Evolutionary conservation across 768 basidiomycete genomes (phyloP).

Genomic region (Cystofilobasidium macerans): DNA sequence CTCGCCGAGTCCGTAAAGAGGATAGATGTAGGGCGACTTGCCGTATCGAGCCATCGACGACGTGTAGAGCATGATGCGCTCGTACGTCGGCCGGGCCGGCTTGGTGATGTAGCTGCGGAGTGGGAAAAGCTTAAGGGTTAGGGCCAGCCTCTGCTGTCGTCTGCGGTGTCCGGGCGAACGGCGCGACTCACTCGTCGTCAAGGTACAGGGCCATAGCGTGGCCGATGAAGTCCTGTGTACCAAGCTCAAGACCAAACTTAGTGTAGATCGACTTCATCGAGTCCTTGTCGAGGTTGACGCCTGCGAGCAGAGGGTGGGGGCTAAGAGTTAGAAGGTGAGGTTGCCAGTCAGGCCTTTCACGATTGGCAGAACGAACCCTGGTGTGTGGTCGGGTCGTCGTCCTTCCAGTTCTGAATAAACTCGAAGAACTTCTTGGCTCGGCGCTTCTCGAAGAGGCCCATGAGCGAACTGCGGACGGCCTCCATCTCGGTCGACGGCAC

Average conservation of each 20-base stretch:
- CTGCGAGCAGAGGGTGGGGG: constrained; percentile 43
- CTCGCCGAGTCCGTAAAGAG: constrained; percentile 95
- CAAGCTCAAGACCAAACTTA: constrained; percentile 92
- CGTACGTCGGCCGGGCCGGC: constrained; percentile 76
- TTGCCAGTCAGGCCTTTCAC: too few species aligned
- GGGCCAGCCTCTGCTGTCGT: background rate
- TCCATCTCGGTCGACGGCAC: constrained; percentile 97
- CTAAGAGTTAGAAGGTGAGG: background rate
- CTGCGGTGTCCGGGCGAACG: background rate
- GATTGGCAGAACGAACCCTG: constrained; percentile 62
- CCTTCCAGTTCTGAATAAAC: constrained; percentile 90
- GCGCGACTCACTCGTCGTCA: constrained; percentile 73
- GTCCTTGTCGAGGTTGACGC: constrained; percentile 75
- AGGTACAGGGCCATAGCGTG: constrained; percentile 98
- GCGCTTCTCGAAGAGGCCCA: constrained; percentile 99
- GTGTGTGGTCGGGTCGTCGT: constrained; percentile 89
- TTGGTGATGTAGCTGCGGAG: constrained; percentile 73
- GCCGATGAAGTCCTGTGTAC: constrained; percentile 97
- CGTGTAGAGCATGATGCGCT: constrained; percentile 94
- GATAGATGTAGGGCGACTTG: constrained; percentile 99
- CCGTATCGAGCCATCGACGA: constrained; percentile 98
- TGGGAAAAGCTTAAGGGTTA: background rate
- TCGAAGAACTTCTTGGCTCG: constrained; percentile 97
- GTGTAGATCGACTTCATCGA: constrained; percentile 90
- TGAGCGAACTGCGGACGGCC: constrained; percentile 83